Evolutionary conservation across 441 rosid species (phyloP).

Genomic region (Populus tomentosa): DNA sequence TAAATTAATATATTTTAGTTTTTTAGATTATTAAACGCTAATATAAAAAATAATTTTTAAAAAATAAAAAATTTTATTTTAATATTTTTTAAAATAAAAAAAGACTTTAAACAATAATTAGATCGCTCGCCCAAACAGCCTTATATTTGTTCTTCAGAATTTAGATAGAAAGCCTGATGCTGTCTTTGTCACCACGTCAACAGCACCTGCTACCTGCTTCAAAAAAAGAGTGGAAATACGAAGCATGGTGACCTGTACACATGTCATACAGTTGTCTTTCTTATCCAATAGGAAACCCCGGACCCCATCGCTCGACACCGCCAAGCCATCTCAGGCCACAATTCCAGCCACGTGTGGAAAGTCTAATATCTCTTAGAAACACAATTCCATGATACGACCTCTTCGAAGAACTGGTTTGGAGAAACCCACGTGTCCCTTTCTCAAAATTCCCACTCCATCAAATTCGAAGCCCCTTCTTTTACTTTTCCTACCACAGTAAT

Average conservation of each 20-base stretch:
- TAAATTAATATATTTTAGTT: too few relatives aligned
- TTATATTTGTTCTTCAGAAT: too few relatives aligned
- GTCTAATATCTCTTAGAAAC: background rate
- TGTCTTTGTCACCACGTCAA: background rate
- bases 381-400: background rate
- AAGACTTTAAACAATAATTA: too few relatives aligned
- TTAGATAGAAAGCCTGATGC: background rate
- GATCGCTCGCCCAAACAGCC: too few relatives aligned
- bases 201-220: background rate
- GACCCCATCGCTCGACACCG: constrained; percentile 14
- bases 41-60: too few relatives aligned
- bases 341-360: background rate
- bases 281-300: constrained; percentile 2
- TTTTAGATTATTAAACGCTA: too few relatives aligned
- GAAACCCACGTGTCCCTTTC: constrained; percentile 7
- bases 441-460: background rate
- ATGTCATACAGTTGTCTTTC: background rate
- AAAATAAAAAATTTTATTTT: too few relatives aligned
- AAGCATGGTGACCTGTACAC: background rate
- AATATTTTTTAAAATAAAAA: too few relatives aligned
- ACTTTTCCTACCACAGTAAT: too few relatives aligned
- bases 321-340: constrained; percentile 15
- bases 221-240: background rate
- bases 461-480: background rate
- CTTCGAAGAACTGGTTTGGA: background rate